Base-by-base conservation (phyloP, 108 stramenopile genomes). In the Discostella pseudostelligera region DNA sequence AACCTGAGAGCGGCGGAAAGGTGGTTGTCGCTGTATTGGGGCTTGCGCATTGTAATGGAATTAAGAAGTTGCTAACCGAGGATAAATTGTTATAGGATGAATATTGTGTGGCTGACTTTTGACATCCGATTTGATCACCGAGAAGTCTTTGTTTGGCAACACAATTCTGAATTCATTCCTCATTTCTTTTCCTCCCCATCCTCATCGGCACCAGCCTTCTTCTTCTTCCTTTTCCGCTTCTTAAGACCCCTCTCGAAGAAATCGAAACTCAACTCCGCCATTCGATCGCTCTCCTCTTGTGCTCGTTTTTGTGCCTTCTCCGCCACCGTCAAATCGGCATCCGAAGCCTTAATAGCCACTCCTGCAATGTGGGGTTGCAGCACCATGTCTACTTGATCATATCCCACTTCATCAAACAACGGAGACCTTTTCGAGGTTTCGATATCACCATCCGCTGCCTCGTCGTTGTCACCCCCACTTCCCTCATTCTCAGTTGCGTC, bases 221-320 rank as follows among this genome's bases (percentile, higher is more conserved):
- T 87, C 74, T 84, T 90, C 70, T 87, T 93, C 58, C 74, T 83
- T 55, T 74, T 82, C 47, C 81, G 69, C 71, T 84, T 87, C 67
- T 87, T 93, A 21, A 79, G 67, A 17, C 89, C 89, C 70, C 88
- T 62, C 72, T 94, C 93, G 60, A 82, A 94, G n/a, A 88, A 89
- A 58, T 44, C 58, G 22, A 94, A 67, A 40, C 87, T 85, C 44
- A 94, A 53, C 9, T 94, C 93, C 12, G 88, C 92, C 43, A 83
- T 25, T 12, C 84, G 72, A 56, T 84, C 88, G 56, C 83, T 59
- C 74, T 91, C 87, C 14, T 67, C 70, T 36, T 80, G 59, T 24
- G 69, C 58, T 63, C 65, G 81, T 46, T 69, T 76, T 24, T 50
- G 50, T 4, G 37, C 72, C 12, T 75, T 77, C 50, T 94, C 78